These are phyloP conservation scores for Kondoa malvinella DNA, from an alignment of 768 basidiomycete genomes.

Conservation along the genomic window DNA sequence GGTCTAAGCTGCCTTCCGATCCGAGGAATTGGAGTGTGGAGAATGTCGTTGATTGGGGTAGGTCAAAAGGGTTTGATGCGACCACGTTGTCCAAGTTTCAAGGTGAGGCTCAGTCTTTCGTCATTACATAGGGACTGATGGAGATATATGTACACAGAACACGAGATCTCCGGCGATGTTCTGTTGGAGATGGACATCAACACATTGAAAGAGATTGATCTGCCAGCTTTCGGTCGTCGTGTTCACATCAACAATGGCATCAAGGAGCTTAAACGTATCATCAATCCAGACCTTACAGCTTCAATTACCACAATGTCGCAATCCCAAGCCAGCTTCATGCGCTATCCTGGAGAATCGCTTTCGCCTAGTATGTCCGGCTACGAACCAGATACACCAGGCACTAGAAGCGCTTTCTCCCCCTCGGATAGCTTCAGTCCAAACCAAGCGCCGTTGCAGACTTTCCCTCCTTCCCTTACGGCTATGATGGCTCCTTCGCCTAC, in stretches of 20 bases:
- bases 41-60: slow-evolving; percentile 78
- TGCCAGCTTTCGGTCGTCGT: slow-evolving; percentile 84
- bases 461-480: not conserved
- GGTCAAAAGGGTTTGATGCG: slow-evolving; percentile 64
- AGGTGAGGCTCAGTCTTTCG: slow-evolving; percentile 39
- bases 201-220: slow-evolving; percentile 89
- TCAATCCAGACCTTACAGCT: not conserved
- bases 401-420: slow-evolving; percentile 1
- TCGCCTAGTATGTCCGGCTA: slow-evolving; percentile 13
- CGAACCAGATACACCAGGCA: not conserved
- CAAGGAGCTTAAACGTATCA: slow-evolving; percentile 48
- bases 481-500: no score
- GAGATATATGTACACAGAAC: slow-evolving; percentile 42
- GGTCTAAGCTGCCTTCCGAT: slow-evolving; percentile 22
- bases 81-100: slow-evolving; percentile 68
- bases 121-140: not conserved
- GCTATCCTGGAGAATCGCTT: not conserved
- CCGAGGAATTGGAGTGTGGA: slow-evolving; percentile 52
- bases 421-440: not conserved
- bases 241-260: slow-evolving; percentile 86
- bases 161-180: slow-evolving; percentile 97
- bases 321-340: slow-evolving; percentile 8
- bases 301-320: not conserved
- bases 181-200: slow-evolving; percentile 82
- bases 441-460: not conserved